Evolutionary conservation across 495 filamentous ascomycete genomes (phyloP), one percentile per base, ranked within the genome.

Genomic region (Talaromyces trachyspermus): DNA sequence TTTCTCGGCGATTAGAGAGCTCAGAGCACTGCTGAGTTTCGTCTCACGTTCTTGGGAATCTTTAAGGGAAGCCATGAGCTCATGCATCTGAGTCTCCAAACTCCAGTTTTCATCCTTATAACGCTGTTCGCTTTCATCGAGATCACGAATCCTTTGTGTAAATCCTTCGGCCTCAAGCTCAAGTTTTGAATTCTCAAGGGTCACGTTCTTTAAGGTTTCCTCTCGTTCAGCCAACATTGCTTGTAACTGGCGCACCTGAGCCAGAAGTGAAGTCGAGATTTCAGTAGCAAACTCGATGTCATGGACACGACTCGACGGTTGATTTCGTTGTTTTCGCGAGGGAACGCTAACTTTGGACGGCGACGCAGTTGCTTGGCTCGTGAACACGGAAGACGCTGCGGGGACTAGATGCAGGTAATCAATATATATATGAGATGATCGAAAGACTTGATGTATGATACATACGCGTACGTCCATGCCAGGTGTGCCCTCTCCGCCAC

Each of bases 71-170:
- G 85, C 77, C 50, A 84, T 72, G 20, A 89, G 69, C 44, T 96
- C 89, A 48, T 94, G 92, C 20, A 88, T 78, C 54, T 85, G 83
- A 1, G 89, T 89, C 65, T 96, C 92, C 35, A 98, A 74, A 50
- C 84, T 86, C 92, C 92, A 98, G 58, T 97, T 98, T 60, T 95
- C 91, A 58, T 98, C 92, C 62, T 95, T 97, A 63, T 90, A 95
- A 14, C 86, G 80, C 61, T 89, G 84, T 66, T 98, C 92, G 55
- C 85, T 94, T 62, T 97, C 92, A 55, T 95, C 89, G 26, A 97
- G 70, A 5, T 72, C 73, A 55, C 84, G 84, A 39, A 96, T 71
- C 9, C 88, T 82, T 59, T 90, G 82, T 46, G 81, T 75, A 48
- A 94, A 79, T 1, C 78, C 78, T 58, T 95, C 88, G 0, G 80